Evolutionary conservation across 768 basidiomycete genomes (phyloP), one percentile per base, ranked within the genome.

Genomic region (Hygrophoropsis aurantiaca): DNA sequence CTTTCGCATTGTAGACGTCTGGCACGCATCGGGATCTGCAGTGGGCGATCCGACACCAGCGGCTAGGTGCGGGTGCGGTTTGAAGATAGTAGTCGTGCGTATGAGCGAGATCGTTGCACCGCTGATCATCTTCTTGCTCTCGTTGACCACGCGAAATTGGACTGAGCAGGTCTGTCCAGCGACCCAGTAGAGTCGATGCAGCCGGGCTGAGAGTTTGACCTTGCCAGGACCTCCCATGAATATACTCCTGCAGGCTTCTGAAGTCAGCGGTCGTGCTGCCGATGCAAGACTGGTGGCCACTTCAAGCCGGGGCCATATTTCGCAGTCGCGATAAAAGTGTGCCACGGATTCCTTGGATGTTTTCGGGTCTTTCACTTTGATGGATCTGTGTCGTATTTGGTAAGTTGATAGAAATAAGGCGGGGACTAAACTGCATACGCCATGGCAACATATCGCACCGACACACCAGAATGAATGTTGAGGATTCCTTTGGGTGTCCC

Each of bases 281-380:
- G 86, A 75, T 2, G 81, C 74, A 15, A 97, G 78, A 18, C 84
- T 72, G 4, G 70, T 46, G 16, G 75, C 67, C 3, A 86, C 79
- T 47, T 89, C 76, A 16, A 93, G 65, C 38, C 79, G 80, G 1
- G 92, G 91, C 80, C 84, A 91, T 23, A 94, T 71, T 44, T 84
- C 81, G 63, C 90, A 85, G 38, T 82, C 71, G 8, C 93, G 82
- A 63, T 94, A 95, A 64, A 94, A 93, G 66, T 97, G 93, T 3
- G 92, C 86, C 26, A 94, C 85, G 3, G 88, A 90, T 11, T 80
- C 75, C 54, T 76, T 77, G 21, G 72, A 70, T 4, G 79, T 79
- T 13, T 73, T 66, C 2, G 79, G 58, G 44, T 89, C 82, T 62
- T 85, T 87, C 47, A 94, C 77, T 65, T 86, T 87, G 55, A 90